phyloP scores from a whole-genome alignment of 495 filamentous ascomycete species.

The Daldinia grandis region DNA sequence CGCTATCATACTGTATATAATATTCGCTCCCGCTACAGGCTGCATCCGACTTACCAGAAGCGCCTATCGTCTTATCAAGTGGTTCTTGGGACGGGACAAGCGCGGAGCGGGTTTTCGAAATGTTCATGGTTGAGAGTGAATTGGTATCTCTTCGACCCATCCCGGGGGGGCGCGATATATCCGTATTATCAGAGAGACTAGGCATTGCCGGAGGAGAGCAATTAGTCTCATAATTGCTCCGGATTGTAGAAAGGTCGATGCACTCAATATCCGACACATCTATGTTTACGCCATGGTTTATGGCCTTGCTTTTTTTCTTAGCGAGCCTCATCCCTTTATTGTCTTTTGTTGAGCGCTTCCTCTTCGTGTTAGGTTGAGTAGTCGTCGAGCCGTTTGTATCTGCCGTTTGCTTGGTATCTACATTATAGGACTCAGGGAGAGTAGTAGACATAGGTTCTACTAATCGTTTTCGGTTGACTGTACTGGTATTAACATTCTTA shows the following conservation, averaged over 20 bases:
- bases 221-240: constrained; percentile 19
- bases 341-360: constrained; percentile 16
- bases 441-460: neutral
- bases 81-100: neutral
- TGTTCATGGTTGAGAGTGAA: constrained; percentile 22
- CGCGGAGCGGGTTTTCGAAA: constrained; percentile 12
- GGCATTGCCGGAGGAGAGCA: neutral
- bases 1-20: constrained; percentile 16
- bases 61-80: neutral
- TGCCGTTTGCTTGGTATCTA: neutral
- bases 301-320: constrained; percentile 7
- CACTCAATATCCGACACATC: constrained; percentile 46
- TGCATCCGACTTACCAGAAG: neutral
- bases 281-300: constrained; percentile 6
- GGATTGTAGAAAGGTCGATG: constrained; percentile 46
- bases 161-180: neutral
- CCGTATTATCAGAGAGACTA: neutral
- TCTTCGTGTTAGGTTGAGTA: constrained; percentile 24
- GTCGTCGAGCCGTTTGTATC: neutral
- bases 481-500: neutral
- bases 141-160: constrained; percentile 4
- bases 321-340: neutral
- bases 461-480: neutral
- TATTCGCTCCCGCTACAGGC: neutral
- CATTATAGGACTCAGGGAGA: neutral